Evolutionary conservation across 108 stramenopile species (phyloP), one percentile per base, ranked within the genome.

Genomic region (Licmophora abbreviata): DNA sequence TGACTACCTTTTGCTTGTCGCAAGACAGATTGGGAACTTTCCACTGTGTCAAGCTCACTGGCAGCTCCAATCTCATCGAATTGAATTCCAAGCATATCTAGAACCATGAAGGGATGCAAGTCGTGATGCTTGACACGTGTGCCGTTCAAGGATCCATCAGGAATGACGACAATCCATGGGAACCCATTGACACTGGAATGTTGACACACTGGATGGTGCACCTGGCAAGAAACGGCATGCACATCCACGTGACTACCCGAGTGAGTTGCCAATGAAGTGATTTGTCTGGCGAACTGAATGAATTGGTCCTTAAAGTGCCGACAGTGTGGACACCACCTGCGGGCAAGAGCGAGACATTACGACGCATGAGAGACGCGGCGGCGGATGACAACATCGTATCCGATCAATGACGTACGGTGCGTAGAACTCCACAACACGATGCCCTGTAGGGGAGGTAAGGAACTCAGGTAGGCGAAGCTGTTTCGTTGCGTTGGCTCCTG

Each of bases 201-300:
- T 17, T 60, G 57, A 60, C 89, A 92, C 11, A 86, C 17, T 8
- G 33, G n/a, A 20, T 31, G 33, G 47, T 81, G 69, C 14, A 68
- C 82, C 12, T 63, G 66, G 56, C 90, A 92, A 11, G 74, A 69
- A 20, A 92, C 70, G 37, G 83, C 90, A 61, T 79, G 61, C 17
- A 91, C 63, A 28, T 64, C 38, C 11, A 88, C 47, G n/a, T 61
- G 17, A 6, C 66, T 47, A 26, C 49, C 48, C 20, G 17, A 26
- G 49, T 40, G 31, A 21, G 54, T 8, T 24, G 61, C 68, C 6
- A 71, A 48, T 20, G 36, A 42, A 0, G 25, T 41, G 26, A 76
- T 32, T 30, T 56, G 53, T 29, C 55, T 62, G 41, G 79, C 79
- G 48, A 86, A 49, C 29, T 69, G 31, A 31, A 76, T 63, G 66